Percentiles rank a stretch among this genome's conserved stretches.
Evolutionary conservation across 2,329 filamentous ascomycete species (phyloP).

Genomic region (Dendryphion nanum): DNA sequence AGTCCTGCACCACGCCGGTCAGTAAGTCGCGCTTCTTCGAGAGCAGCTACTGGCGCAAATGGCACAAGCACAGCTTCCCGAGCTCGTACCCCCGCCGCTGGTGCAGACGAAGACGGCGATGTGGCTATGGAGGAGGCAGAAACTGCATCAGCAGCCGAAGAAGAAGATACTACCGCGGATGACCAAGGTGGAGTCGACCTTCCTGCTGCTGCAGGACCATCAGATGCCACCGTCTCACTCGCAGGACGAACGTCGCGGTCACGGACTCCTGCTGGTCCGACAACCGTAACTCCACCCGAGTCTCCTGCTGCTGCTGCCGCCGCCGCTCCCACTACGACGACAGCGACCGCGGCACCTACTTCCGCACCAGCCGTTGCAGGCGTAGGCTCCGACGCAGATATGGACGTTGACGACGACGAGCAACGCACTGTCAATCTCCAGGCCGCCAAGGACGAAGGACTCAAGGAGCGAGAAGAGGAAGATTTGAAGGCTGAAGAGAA

Average conservation of each 20-base stretch:
- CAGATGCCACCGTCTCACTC: slow-evolving; percentile 1
- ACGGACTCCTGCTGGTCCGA: slow-evolving; percentile 30
- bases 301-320: slow-evolving; percentile 17
- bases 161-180: background rate
- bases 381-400: slow-evolving; percentile 18
- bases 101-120: slow-evolving; percentile 35
- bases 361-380: slow-evolving; percentile 13
- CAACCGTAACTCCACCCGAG: slow-evolving; percentile 36
- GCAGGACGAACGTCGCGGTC: slow-evolving; percentile 13
- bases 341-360: slow-evolving; percentile 4
- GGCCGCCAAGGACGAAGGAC: slow-evolving; percentile 26
- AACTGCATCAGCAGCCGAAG: background rate
- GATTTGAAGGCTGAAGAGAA: slow-evolving; percentile 24
- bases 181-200: background rate
- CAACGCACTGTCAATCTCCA: slow-evolving; percentile 9
- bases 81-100: slow-evolving; percentile 26
- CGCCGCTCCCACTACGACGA: no score
- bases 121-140: slow-evolving; percentile 31
- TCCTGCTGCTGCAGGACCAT: slow-evolving; percentile 7
- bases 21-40: slow-evolving; percentile 18
- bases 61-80: slow-evolving; percentile 18
- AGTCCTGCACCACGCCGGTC: slow-evolving; percentile 15
- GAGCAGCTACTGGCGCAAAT: slow-evolving; percentile 8
- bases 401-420: slow-evolving; percentile 31
- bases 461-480: slow-evolving; percentile 23